Evolutionary conservation across 1,284 basidiomycete species (phyloP), one percentile per base, ranked within the genome.

Genomic region (Rhodotorula sp.): DNA sequence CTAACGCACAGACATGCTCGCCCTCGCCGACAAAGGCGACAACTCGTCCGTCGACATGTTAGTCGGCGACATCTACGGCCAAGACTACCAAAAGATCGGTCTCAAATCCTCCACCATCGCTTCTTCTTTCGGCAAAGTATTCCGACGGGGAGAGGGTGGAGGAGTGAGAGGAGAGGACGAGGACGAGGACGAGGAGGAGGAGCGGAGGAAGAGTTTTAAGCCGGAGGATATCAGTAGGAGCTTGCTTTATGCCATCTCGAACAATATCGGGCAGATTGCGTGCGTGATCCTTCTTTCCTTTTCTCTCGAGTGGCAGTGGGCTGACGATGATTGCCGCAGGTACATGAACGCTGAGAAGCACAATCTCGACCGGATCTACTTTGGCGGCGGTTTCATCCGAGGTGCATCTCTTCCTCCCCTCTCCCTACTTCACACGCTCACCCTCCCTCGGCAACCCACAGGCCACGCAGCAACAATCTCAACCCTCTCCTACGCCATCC

Each of bases 321-420:
- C 26, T 30, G 15, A 48, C 28, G 7, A 30, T 24, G 4, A 54
- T 46, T 26, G 28, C 50, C 15, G 34, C 40, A 95, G 93, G 68
- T 97, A 95, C 82, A 97, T 99, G 95, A 99, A 99, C 79, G 96
- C 96, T 59, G 96, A 99, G 81, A 98, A 99, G 84, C 97, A 98
- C 80, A 90, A 92, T 72, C 82, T 99, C 67, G 92, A 98, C 78
- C 87, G 92, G 77, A 98, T 99, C 76, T 99, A 98, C 83, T 99
- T 99, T 84, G 94, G 95, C 22, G 96, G 96, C 5, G 98, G 92
- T 82, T 99, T 99, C 82, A 99, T 99, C 80, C 87, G 96, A 83
- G 95, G 94, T 92, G 78, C 75, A 84, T 82, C 53, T 34, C 51
- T 44, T 56, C 22, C 44, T 30, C 60, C n/a, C 6, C 30, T 69